A percentile compares a stretch with the other conserved stretches of the same genome.
phyloP scores from a whole-genome alignment of 108 stramenopile species.

The Chaetoceros muelleri region DNA sequence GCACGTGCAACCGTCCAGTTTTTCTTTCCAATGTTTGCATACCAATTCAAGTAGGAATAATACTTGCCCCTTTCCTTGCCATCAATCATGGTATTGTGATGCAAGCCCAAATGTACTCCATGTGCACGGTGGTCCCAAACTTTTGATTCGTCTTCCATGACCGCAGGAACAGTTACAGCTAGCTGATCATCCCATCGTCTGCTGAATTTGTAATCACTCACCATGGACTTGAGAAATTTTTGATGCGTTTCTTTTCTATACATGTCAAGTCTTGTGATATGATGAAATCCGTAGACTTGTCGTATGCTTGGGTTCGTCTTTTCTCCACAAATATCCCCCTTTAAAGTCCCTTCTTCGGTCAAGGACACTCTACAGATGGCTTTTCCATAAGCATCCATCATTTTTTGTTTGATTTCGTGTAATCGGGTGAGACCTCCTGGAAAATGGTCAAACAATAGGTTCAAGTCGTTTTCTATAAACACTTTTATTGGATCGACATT shows the following conservation, averaged over 20 bases:
- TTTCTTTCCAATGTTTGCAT: background rate
- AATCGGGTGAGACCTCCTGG: conserved; percentile 14
- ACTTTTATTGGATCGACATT: conserved; percentile 27
- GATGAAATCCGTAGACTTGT: conserved; percentile 36
- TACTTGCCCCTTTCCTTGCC: conserved; percentile 9
- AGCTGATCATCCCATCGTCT: conserved; percentile 37
- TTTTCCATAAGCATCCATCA: background rate
- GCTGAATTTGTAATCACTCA: conserved; percentile 25
- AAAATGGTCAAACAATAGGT: conserved; percentile 26
- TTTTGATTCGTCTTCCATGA: conserved; percentile 22
- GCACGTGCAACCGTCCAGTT: background rate
- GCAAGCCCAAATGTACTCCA: conserved; percentile 18
- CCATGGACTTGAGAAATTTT: conserved; percentile 15
- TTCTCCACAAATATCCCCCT: background rate
- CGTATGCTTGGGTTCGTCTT: background rate
- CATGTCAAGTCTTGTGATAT: conserved; percentile 40
- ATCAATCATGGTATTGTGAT: conserved; percentile 29
- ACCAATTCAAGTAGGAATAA: background rate
- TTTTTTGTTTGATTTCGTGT: background rate
- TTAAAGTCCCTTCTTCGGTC: background rate
- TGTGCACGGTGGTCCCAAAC: conserved; percentile 15
- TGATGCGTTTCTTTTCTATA: conserved; percentile 15
- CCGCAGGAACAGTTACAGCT: conserved; percentile 34
- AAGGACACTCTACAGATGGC: background rate
- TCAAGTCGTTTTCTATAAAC: conserved; percentile 26